Conservation (phyloP, 768 basidiomycete species). For the Russula compacta region DNA sequence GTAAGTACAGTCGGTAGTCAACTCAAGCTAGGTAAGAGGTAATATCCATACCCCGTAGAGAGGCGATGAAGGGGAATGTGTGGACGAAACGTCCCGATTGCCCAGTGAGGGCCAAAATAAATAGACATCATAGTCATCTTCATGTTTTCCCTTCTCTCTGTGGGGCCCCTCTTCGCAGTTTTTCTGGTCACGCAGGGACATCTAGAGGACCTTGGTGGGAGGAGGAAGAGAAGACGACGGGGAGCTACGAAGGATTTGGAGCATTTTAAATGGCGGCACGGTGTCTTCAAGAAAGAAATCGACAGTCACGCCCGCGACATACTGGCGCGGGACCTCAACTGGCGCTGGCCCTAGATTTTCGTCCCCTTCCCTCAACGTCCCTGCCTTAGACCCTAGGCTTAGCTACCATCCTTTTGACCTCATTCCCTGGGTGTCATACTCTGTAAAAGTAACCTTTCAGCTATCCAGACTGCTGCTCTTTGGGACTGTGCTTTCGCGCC, state of each 20-base stretch:
- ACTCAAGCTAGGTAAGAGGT: not conserved
- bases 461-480: not conserved
- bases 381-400: not conserved
- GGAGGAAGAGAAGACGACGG: not conserved
- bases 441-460: not conserved
- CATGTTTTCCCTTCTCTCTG: not conserved
- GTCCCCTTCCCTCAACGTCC: not conserved
- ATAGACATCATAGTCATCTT: constrained; percentile 1
- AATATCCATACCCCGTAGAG: constrained; percentile 4
- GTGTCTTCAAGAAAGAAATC: constrained; percentile 7
- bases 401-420: not conserved
- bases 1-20: not conserved
- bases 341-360: constrained; percentile 5
- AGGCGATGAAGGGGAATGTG: not conserved
- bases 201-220: not conserved
- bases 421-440: not conserved
- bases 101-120: constrained; percentile 5
- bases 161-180: not conserved
- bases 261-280: constrained; percentile 12
- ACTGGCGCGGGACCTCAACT: not conserved
- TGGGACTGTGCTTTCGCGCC: not conserved
- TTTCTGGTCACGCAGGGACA: not conserved
- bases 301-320: not conserved
- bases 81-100: not conserved
- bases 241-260: not conserved